A percentile compares a stretch with the other conserved stretches of the same genome.
phyloP scores from a whole-genome alignment of 2,329 filamentous ascomycete species.

The Ascochyta viciae-villosae region DNA sequence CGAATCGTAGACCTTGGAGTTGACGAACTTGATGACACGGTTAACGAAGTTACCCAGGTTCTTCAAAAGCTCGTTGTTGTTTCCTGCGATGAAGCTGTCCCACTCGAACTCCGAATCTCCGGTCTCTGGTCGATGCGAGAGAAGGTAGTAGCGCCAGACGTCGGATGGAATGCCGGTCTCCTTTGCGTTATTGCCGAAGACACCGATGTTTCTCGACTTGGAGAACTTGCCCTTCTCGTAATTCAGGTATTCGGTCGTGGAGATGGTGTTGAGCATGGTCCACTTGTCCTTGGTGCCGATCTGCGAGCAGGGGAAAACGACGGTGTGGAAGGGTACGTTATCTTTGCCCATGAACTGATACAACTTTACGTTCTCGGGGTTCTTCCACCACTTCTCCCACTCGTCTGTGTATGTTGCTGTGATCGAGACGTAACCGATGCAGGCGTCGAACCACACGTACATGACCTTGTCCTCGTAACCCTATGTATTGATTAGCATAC shows the following conservation, averaged over 20 bases:
- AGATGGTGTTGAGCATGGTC: constrained; percentile 89
- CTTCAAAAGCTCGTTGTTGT: constrained; percentile 88
- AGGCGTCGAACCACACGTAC: constrained; percentile 93
- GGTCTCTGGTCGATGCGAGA: constrained; percentile 84
- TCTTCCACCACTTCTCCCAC: constrained; percentile 95
- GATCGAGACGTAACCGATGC: constrained; percentile 94
- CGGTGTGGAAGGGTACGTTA: constrained; percentile 85
- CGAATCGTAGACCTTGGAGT: constrained; percentile 73
- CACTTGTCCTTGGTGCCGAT: constrained; percentile 84
- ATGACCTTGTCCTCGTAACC: constrained; percentile 80
- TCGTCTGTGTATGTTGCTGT: constrained; percentile 87
- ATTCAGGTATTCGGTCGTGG: constrained; percentile 75
- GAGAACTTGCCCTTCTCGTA: constrained; percentile 74
- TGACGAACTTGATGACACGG: constrained; percentile 70
- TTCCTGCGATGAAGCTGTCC: constrained; percentile 80
- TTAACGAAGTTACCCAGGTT: constrained; percentile 70
- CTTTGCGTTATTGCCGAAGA: constrained; percentile 89
- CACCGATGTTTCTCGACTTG: constrained; percentile 87
- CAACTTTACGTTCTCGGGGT: constrained; percentile 84
- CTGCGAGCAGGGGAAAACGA: constrained; percentile 89
- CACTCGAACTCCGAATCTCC: constrained; percentile 91
- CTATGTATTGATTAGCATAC: constrained; percentile 19
- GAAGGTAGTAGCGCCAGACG: constrained; percentile 93
- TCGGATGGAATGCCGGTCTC: constrained; percentile 84
- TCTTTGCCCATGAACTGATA: constrained; percentile 96